Evolutionary conservation across 2,329 filamentous ascomycete species (phyloP).

Genomic region (Aureobasidium sp.): DNA sequence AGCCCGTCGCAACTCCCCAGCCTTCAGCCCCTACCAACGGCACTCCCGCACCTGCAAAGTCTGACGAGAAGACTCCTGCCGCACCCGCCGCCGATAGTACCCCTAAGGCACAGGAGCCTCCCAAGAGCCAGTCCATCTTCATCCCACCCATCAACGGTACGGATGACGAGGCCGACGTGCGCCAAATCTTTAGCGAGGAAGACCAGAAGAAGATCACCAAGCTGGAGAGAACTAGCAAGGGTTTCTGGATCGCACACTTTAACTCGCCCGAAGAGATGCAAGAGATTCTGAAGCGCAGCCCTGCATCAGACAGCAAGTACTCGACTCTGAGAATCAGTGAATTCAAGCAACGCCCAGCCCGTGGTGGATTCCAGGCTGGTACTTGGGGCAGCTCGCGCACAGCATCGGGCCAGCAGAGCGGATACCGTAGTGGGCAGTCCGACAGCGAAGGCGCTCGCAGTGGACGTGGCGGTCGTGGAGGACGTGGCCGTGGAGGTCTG

Average conservation of each 20-base stretch:
- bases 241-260: slow-evolving; percentile 82
- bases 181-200: slow-evolving; percentile 67
- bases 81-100: slow-evolving; percentile 40
- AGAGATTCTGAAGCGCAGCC: slow-evolving; percentile 61
- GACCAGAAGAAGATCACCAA: slow-evolving; percentile 69
- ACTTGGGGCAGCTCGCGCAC: slow-evolving; percentile 54
- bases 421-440: slow-evolving; percentile 66
- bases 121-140: slow-evolving; percentile 74
- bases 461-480: slow-evolving; percentile 45
- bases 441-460: slow-evolving; percentile 63
- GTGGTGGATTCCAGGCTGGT: slow-evolving; percentile 40
- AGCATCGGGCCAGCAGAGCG: slow-evolving; percentile 43
- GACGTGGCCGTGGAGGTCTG: slow-evolving; percentile 42
- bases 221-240: slow-evolving; percentile 62
- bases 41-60: slow-evolving; percentile 10
- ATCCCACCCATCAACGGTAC: slow-evolving; percentile 49
- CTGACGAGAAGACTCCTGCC: slow-evolving; percentile 27
- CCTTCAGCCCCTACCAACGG: slow-evolving; percentile 12
- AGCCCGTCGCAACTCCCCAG: slow-evolving; percentile 10
- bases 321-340: slow-evolving; percentile 58
- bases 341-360: slow-evolving; percentile 43
- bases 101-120: slow-evolving; percentile 28
- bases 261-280: slow-evolving; percentile 71
- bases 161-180: slow-evolving; percentile 66
- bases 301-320: slow-evolving; percentile 50